Evolutionary conservation across 495 filamentous ascomycete species (phyloP).

Genomic region (Letharia columbiana): DNA sequence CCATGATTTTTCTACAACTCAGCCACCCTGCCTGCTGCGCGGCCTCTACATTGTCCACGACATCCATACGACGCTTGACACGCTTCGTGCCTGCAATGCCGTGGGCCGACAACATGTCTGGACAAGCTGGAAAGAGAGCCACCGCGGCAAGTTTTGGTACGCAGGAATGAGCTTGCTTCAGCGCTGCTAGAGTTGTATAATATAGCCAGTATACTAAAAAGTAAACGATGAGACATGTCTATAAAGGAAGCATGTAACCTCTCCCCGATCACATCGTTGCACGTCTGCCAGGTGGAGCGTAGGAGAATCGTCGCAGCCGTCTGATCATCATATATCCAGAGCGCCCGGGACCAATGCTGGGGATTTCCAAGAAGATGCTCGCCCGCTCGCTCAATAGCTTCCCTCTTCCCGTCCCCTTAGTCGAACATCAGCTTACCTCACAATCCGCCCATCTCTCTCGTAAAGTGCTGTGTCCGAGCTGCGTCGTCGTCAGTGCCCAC

Average conservation of each 20-base stretch:
- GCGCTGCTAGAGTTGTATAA: background rate
- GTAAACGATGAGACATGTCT: background rate
- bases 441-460: conserved; percentile 4
- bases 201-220: conserved; percentile 9
- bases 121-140: background rate
- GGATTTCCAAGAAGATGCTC: background rate
- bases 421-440: background rate
- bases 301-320: conserved; percentile 12
- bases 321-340: conserved; percentile 10
- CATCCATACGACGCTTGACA: too few relatives aligned
- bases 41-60: too few relatives aligned
- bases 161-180: background rate
- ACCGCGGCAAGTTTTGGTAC: background rate
- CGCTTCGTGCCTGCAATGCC: background rate
- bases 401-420: too few relatives aligned
- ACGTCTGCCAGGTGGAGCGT: conserved; percentile 6
- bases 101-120: background rate
- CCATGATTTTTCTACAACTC: too few relatives aligned
- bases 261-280: conserved; percentile 1
- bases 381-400: background rate
- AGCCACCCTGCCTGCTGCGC: too few relatives aligned
- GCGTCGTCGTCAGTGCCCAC: conserved; percentile 6
- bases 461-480: background rate
- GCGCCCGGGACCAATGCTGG: conserved; percentile 2
- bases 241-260: background rate